Conservation (phyloP, 108 stramenopile species). For the Thalassiosira profunda region DNA sequence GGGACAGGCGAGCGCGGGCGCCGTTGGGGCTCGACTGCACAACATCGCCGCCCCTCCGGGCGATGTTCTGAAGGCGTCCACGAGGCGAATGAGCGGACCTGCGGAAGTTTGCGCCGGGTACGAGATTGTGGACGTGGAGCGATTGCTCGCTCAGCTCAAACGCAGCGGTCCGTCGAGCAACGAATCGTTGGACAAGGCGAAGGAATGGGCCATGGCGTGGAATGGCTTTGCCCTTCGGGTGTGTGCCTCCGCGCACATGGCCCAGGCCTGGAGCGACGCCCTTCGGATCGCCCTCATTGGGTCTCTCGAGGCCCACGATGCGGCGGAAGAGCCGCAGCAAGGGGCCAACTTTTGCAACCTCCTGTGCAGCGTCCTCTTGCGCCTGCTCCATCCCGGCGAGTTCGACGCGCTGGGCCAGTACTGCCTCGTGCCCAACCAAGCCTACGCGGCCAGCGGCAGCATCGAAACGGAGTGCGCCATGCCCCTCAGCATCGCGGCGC, state of each 20-base stretch:
- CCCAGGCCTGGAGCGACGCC: slow-evolving; percentile 51
- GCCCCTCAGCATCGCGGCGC: slow-evolving; percentile 37
- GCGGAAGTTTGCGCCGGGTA: slow-evolving; percentile 55
- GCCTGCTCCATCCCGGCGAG: slow-evolving; percentile 26
- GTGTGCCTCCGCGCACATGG: slow-evolving; percentile 59
- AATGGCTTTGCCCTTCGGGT: slow-evolving; percentile 45
- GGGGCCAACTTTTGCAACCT: too few relatives aligned
- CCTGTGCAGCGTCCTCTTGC: slow-evolving; percentile 40
- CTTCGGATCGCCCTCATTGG: slow-evolving; percentile 36
- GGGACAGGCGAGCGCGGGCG: slow-evolving; percentile 25
- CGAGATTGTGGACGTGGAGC: slow-evolving; percentile 46
- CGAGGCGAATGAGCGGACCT: slow-evolving; percentile 38
- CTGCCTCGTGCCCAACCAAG: not conserved
- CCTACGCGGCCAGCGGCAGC: too few relatives aligned
- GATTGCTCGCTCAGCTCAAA: slow-evolving; percentile 19
- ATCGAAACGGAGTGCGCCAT: slow-evolving; percentile 26
- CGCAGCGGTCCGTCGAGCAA: too few relatives aligned
- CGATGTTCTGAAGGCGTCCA: slow-evolving; percentile 46
- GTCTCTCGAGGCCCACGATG: slow-evolving; percentile 32
- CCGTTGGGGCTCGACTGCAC: slow-evolving; percentile 41
- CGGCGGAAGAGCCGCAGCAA: not conserved
- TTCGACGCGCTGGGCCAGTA: slow-evolving; percentile 23
- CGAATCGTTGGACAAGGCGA: slow-evolving; percentile 6
- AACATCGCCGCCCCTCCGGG: slow-evolving; percentile 43
- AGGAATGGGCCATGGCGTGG: slow-evolving; percentile 62